phyloP scores from a whole-genome alignment of 2,329 filamentous ascomycete species.

The Botrytis deweyae region DNA sequence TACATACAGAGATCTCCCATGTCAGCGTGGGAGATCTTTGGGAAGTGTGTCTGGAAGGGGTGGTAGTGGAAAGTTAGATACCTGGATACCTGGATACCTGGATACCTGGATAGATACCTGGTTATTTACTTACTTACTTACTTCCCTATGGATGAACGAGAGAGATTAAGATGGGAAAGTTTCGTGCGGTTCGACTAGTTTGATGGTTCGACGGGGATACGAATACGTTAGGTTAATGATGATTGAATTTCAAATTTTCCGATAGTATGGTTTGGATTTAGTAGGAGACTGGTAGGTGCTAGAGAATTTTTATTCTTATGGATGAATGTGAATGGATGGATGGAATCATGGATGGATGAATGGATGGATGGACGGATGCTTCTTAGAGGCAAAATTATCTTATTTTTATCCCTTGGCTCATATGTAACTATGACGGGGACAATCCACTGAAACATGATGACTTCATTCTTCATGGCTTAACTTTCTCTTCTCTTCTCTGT shows the following conservation, averaged over 20 bases:
- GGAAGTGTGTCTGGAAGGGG: neutral
- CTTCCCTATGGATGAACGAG: neutral
- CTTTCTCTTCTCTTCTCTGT: neutral
- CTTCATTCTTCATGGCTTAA: neutral
- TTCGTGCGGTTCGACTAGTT: neutral
- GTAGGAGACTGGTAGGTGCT: neutral
- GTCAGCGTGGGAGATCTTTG: neutral
- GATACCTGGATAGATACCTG: too few species aligned
- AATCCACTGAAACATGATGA: neutral
- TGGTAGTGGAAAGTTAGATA: neutral
- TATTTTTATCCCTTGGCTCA: neutral
- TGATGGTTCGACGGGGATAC: neutral
- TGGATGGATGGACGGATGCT: neutral
- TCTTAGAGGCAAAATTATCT: neutral
- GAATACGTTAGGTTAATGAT: neutral
- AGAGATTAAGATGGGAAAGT: neutral
- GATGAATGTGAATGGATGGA: too few species aligned
- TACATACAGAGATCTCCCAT: neutral
- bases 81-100: too few species aligned
- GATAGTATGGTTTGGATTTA: constrained; percentile 4
- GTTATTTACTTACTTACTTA: too few species aligned
- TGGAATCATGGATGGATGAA: too few species aligned
- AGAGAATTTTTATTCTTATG: neutral
- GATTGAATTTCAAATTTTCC: constrained; percentile 1
- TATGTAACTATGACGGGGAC: neutral